Evolutionary conservation across 2,329 filamentous ascomycete species (phyloP), one percentile per base, ranked within the genome.

Genomic region (Zarea fungicola): DNA sequence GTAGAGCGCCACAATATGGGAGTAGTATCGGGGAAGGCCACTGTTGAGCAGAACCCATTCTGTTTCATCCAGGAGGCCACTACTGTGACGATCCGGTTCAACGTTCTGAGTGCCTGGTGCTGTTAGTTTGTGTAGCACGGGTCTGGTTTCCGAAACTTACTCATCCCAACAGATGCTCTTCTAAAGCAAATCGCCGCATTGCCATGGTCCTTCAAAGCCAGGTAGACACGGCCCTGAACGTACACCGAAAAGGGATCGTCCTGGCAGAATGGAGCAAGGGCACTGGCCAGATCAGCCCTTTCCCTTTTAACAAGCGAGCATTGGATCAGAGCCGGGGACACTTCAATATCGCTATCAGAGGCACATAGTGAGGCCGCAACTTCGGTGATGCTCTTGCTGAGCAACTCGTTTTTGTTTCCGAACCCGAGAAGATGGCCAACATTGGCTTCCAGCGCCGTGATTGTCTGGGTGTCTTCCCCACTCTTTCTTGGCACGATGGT

Each of bases 1-100:
- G 61, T 87, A 97, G 1, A 99, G 75, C 18, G 81, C 77, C 11
- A 91, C 79, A 43, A 97, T 80, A 64, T 99, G 93, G 35, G 85
- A 82, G 65, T 95, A 95, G 68, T 96, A 99, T 54, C 80, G 83
- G 5, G 89, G 79, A 34, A 91, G 75, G 2, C 92, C 93, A 49
- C 81, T 80, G 61, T 90, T 79, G 21, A 85, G 65, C 6, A 81
- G 66, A 28, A 76, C 78, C 74, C 84, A 85, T 56, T 96, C 89
- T 2, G 84, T 81, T 21, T 89, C 81, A 47, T 87, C 83, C 19
- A 97, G 75, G 13, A 96, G 77, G 8, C 82, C 81, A 36, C 76
- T 74, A 58, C 79, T 84, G 54, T 81, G 78, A 16, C 74, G 71
- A 42, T 78, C 72, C 2, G 68, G 60, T 37, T 73, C 63, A n/a